Percentiles rank a stretch among this genome's conserved stretches.
These are phyloP conservation scores for Yamadazyma sp. DNA, from an alignment of 1,139 yeast genomes.

Conservation along the genomic window DNA sequence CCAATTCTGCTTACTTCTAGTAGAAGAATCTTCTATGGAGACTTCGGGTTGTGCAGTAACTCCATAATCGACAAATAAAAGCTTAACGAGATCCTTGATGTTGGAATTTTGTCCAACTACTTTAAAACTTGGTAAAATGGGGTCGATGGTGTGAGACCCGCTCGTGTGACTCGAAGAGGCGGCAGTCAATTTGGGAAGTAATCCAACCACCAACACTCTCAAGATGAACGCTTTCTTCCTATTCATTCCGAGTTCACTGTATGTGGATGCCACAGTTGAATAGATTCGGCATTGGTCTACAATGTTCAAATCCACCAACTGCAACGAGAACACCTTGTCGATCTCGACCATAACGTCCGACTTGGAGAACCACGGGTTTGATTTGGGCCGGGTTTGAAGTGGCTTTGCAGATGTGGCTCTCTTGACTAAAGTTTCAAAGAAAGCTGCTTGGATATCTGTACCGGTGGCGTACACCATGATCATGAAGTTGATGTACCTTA, in stretches of 20 bases:
- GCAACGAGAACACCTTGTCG: constrained; percentile 43
- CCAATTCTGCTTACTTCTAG: constrained; percentile 43
- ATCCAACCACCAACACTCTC: constrained; percentile 55
- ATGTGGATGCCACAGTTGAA: constrained; percentile 65
- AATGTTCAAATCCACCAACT: constrained; percentile 43
- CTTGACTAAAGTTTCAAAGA: constrained; percentile 34
- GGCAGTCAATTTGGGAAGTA: constrained; percentile 43
- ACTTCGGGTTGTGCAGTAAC: constrained; percentile 33
- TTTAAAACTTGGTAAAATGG: constrained; percentile 7
- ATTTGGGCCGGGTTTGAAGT: too few relatives aligned
- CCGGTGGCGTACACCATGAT: constrained; percentile 50
- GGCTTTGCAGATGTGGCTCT: too few relatives aligned
- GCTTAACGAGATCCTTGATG: constrained; percentile 36
- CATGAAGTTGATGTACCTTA: constrained; percentile 66
- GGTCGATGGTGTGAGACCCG: too few relatives aligned
- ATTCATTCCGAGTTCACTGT: constrained; percentile 57
- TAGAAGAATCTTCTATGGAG: constrained; percentile 21
- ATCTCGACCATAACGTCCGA: constrained; percentile 52
- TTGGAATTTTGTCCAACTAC: constrained; percentile 9
- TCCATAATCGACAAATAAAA: constrained; percentile 43
- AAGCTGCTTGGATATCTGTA: constrained; percentile 44
- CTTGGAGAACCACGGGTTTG: constrained; percentile 23
- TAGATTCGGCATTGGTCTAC: constrained; percentile 62
- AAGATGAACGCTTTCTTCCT: constrained; percentile 74
- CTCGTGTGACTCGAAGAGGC: neutral